These are phyloP conservation scores for Endotrypanum monterogeii DNA, from an alignment of 208 protist species.

Conservation along the genomic window DNA sequence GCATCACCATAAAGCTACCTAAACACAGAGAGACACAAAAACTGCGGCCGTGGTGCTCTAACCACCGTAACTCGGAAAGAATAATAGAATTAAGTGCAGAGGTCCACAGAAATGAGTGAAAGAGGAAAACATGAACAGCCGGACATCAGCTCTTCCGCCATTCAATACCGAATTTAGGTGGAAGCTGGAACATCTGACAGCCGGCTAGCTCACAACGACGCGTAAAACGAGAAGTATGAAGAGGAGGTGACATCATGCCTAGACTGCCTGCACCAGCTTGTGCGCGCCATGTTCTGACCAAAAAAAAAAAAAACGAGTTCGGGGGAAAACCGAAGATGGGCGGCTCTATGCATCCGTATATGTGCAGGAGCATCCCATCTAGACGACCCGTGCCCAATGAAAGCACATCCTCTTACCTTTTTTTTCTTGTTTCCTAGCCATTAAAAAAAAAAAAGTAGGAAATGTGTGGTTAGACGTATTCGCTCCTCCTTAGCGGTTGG, in stretches of 20 bases:
- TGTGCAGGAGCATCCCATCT: not conserved
- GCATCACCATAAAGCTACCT: not conserved
- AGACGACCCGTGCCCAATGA: not conserved
- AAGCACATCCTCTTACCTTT: not conserved
- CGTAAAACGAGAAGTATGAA: not conserved
- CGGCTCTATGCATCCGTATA: not conserved
- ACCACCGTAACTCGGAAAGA: not conserved
- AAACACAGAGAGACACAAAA: not conserved
- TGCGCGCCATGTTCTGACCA: not conserved
- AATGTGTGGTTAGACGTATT: not conserved
- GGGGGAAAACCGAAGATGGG: no score
- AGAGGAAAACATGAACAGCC: not conserved
- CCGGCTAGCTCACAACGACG: not conserved
- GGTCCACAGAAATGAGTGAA: not conserved
- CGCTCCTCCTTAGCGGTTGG: not conserved
- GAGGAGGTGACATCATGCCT: not conserved
- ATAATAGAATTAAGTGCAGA: not conserved
- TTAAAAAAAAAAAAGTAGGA: no score
- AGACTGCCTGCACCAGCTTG: not conserved
- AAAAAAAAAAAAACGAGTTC: not conserved
- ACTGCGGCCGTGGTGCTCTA: not conserved
- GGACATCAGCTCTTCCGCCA: not conserved
- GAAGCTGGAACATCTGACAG: not conserved
- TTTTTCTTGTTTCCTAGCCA: not conserved
- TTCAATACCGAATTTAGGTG: not conserved